Evolutionary conservation across 1,284 basidiomycete species (phyloP).

Genomic region (Ustilago xerochloae): DNA sequence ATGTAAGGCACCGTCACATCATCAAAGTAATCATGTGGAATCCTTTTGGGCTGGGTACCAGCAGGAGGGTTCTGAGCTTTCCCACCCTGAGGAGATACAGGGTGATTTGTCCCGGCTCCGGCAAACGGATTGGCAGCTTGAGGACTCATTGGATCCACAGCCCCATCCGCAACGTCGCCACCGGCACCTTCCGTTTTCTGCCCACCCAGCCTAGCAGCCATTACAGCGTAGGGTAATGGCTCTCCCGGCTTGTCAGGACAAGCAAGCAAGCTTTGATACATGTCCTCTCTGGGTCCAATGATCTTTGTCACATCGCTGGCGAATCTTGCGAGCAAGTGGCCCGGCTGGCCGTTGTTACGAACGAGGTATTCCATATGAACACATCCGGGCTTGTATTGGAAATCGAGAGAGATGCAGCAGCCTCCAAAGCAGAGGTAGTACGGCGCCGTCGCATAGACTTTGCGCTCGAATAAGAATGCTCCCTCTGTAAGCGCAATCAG

Average conservation of each 20-base stretch:
- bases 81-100: too few species aligned
- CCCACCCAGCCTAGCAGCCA: slow-evolving; percentile 6
- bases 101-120: too few species aligned
- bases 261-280: slow-evolving; percentile 6
- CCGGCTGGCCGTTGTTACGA: not conserved
- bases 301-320: slow-evolving; percentile 6
- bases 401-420: slow-evolving; percentile 23
- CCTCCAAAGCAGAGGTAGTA: slow-evolving; percentile 30
- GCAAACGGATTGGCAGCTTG: too few species aligned
- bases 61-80: too few species aligned
- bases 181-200: not conserved
- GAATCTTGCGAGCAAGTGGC: slow-evolving; percentile 33
- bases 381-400: slow-evolving; percentile 8
- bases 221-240: slow-evolving; percentile 26
- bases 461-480: slow-evolving; percentile 19
- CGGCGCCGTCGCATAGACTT: not conserved
- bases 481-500: slow-evolving; percentile 15
- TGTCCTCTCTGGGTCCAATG: slow-evolving; percentile 15
- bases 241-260: not conserved
- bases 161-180: not conserved
- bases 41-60: not conserved
- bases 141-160: too few species aligned
- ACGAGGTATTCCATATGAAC: slow-evolving; percentile 13
- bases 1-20: slow-evolving; percentile 12
- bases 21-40: slow-evolving; percentile 16